These are phyloP conservation scores for Pichia scutulata DNA, from an alignment of 805 yeast genomes.

Conservation along the genomic window DNA sequence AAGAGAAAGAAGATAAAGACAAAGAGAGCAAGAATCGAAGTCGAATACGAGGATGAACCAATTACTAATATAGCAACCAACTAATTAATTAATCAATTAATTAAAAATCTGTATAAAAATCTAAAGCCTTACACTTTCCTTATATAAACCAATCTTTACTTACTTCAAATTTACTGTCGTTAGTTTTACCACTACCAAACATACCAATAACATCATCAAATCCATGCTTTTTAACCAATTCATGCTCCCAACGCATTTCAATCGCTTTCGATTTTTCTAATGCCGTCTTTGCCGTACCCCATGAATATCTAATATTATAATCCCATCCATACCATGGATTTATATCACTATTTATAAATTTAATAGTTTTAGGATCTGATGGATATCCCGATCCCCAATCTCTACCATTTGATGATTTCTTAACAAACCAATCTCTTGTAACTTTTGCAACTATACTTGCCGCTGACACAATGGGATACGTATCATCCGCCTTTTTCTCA, in stretches of 20 bases:
- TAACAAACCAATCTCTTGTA: conserved; percentile 57
- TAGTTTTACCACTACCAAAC: background rate
- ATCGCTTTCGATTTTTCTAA: conserved; percentile 42
- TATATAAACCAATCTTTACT: conserved; percentile 8
- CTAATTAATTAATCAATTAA: background rate
- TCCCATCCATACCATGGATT: conserved; percentile 86
- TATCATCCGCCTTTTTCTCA: conserved; percentile 89
- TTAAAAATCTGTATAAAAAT: background rate
- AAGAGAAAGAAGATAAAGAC: conserved; percentile 48
- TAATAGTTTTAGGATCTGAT: conserved; percentile 78
- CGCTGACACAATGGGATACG: conserved; percentile 86
- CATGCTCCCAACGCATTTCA: conserved; percentile 56
- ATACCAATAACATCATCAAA: conserved; percentile 7
- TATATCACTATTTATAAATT: conserved; percentile 58
- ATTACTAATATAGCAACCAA: conserved; percentile 23
- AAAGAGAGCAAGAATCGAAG: conserved; percentile 52
- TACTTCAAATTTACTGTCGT: background rate
- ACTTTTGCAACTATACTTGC: conserved; percentile 97
- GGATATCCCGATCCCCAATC: conserved; percentile 91
- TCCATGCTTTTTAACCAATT: conserved; percentile 19
- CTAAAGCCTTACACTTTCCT: too few relatives aligned
- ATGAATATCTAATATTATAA: conserved; percentile 65
- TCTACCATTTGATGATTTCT: conserved; percentile 12
- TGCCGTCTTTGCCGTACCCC: conserved; percentile 87
- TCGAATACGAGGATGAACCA: conserved; percentile 65